Conservation (phyloP, 1,284 basidiomycete genomes). For the Fomes fomentarius region DNA sequence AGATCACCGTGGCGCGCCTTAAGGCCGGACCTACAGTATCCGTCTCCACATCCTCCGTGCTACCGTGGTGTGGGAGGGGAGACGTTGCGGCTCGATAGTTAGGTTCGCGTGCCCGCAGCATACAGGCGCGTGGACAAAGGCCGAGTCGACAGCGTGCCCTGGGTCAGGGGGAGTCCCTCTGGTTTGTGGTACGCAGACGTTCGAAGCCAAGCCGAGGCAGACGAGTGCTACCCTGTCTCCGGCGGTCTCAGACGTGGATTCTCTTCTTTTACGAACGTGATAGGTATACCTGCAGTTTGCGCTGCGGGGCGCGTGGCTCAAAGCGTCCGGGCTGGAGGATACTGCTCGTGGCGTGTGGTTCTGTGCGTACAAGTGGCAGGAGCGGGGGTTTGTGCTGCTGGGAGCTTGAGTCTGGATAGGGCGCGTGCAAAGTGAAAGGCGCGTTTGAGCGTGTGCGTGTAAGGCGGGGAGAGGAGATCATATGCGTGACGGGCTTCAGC, state of each 20-base stretch:
- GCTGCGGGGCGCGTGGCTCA: slow-evolving; percentile 30
- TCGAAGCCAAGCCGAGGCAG: slow-evolving; percentile 36
- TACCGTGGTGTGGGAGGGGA: slow-evolving; percentile 3
- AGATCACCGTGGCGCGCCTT: slow-evolving; percentile 44
- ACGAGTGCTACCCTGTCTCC: slow-evolving; percentile 26
- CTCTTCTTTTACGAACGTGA: slow-evolving; percentile 29
- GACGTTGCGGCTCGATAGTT: slow-evolving; percentile 31
- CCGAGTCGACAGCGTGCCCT: slow-evolving; percentile 42
- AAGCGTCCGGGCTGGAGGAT: slow-evolving; percentile 39
- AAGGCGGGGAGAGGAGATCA: slow-evolving; percentile 40
- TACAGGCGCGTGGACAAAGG: slow-evolving; percentile 43
- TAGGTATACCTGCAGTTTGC: slow-evolving; percentile 12
- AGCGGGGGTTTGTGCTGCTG: slow-evolving; percentile 24
- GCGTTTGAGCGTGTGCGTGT: slow-evolving; percentile 12
- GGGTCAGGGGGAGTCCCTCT: background rate
- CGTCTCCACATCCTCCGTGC: background rate
- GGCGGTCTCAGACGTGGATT: slow-evolving; percentile 49
- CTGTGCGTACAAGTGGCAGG: slow-evolving; percentile 42
- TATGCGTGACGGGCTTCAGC: slow-evolving; percentile 26
- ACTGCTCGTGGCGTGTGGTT: slow-evolving; percentile 43
- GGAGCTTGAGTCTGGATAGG: slow-evolving; percentile 1
- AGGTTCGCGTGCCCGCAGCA: slow-evolving; percentile 36
- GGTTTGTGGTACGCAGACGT: slow-evolving; percentile 10
- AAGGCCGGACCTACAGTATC: slow-evolving; percentile 49
- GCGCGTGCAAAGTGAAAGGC: slow-evolving; percentile 2